Evolutionary conservation across 1,139 yeast genomes (phyloP), one percentile per base, ranked within the genome.

Genomic region (Diutina scorzettiae): DNA sequence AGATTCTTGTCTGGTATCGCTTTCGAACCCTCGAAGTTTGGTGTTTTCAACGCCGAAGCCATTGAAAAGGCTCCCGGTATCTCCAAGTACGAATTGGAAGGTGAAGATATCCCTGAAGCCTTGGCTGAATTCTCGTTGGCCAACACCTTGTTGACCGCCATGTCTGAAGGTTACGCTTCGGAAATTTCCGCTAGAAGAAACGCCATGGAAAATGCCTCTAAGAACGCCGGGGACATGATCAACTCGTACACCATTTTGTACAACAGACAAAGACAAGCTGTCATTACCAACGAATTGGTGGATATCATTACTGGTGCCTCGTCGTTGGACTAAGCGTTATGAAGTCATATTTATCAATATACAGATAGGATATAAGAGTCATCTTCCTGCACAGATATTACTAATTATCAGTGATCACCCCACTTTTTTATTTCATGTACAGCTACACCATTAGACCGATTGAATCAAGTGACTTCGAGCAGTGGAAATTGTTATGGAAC

Each of bases 221-320:
- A 91, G 94, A 91, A 89, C 64, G 98, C 98, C 51, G 95, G 95
- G 71, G 98, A 91, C 58, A 91, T 91, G 98, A 91, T 91, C 63
- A 81, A 77, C 72, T 81, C 77, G 62, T 89, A 85, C 82, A 81
- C 97, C 54, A 91, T 91, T 66, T 79, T 89, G 68, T 91, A 91
- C 73, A 91, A 91, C 89, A 89, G 98, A 80, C 85, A 97, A 64
- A 89, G 98, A 82, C 98, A 91, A 78, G 98, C 98, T 58, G 98
- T 89, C 64, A 91, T 91, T 63, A 91, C 98, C 72, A 91, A 91
- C 78, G 98, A 91, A 76, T 76, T 91, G 80, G 97, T 91, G 61
- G 98, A 91, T 73, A 91, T 91, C 63, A 91, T 91, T 67, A 91
- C 98, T 60, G 98, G 98, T 86, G 98, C 97, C 61, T 85, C 97